phyloP scores from a whole-genome alignment of 306 rosid species.

The Prunus mongolica region DNA sequence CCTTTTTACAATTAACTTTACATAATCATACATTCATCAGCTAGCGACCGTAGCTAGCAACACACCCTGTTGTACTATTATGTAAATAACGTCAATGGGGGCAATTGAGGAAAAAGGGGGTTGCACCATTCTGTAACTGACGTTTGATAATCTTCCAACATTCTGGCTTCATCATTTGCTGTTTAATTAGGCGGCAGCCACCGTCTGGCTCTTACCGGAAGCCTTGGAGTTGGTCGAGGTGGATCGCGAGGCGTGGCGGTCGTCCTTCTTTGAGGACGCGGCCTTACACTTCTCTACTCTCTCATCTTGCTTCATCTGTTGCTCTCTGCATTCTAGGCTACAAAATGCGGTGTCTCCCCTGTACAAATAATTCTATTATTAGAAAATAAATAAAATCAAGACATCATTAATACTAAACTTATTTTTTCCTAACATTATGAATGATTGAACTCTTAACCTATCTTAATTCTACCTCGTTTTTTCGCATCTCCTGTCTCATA shows the following conservation, averaged over 20 bases:
- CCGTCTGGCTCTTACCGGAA: conserved; percentile 31
- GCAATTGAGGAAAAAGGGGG: conserved; percentile 2
- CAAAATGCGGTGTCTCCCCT: conserved; percentile 97
- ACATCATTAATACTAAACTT: neutral
- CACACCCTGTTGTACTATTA: neutral
- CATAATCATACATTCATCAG: neutral
- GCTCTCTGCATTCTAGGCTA: conserved; percentile 84
- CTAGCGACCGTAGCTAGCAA: neutral
- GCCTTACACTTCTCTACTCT: conserved; percentile 41
- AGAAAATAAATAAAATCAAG: neutral
- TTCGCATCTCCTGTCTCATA: too few relatives aligned
- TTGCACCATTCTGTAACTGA: neutral
- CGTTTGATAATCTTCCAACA: neutral
- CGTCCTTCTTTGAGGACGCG: conserved; percentile 21
- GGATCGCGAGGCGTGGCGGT: conserved; percentile 30
- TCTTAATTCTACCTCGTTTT: too few relatives aligned
- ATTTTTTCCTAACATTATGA: too few relatives aligned
- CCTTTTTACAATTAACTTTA: conserved; percentile 11
- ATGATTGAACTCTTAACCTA: neutral
- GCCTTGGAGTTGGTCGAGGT: conserved; percentile 18
- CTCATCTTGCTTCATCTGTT: conserved; percentile 65
- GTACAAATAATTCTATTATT: neutral
- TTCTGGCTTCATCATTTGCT: neutral
- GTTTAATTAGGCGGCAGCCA: conserved; percentile 34
- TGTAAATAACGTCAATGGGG: conserved; percentile 5